phyloP scores from a whole-genome alignment of 2,329 filamentous ascomycete genomes.

The Alternaria sp. region DNA sequence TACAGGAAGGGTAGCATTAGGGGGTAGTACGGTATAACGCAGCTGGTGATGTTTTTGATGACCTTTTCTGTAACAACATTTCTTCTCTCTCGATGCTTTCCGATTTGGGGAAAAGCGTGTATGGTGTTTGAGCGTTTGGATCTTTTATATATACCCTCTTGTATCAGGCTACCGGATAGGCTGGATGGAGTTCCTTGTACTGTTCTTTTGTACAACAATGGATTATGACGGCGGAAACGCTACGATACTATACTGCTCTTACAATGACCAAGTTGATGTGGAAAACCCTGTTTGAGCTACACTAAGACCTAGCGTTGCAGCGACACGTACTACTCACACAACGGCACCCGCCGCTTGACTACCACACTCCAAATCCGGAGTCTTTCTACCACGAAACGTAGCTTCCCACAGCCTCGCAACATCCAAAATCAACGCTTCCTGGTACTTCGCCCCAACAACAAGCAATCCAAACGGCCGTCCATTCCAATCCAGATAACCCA shows the following conservation, averaged over 20 bases:
- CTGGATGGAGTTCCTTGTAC: not conserved
- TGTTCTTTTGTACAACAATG: not conserved
- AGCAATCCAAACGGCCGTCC: not conserved
- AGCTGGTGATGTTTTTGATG: not conserved
- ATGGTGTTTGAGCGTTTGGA: not conserved
- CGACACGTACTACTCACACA: too few relatives aligned
- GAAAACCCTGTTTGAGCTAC: not conserved
- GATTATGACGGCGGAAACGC: not conserved
- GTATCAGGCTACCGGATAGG: not conserved
- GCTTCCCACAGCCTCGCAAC: not conserved
- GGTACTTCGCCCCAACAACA: not conserved
- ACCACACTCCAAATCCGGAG: too few relatives aligned
- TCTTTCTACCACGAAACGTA: too few relatives aligned
- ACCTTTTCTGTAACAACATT: not conserved
- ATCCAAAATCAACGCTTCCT: accelerated
- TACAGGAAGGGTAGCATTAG: conserved; percentile 10
- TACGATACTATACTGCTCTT: not conserved
- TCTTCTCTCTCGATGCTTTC: not conserved
- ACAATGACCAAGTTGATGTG: not conserved
- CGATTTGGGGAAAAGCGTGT: not conserved
- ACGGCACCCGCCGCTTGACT: too few relatives aligned
- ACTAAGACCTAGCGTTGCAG: too few relatives aligned
- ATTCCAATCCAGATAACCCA: not conserved
- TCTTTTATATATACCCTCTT: not conserved
- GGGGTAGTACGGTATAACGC: not conserved